phyloP scores from a whole-genome alignment of 1,139 yeast genomes.

The Candida tropicalis region DNA sequence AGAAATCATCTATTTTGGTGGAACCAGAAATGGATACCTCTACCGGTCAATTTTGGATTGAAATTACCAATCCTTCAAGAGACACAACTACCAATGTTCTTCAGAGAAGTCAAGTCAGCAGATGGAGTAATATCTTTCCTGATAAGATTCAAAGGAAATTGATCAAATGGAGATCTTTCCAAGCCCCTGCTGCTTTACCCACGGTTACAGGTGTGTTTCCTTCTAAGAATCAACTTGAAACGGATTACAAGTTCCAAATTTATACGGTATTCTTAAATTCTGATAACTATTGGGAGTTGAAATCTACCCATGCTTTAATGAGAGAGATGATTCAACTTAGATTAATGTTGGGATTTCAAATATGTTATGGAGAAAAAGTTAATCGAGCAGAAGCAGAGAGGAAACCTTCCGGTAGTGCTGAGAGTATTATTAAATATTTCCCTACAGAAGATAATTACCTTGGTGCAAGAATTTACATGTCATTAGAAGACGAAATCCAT shows the following conservation, averaged over 20 bases:
- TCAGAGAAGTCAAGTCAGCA: conserved; percentile 41
- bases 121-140: conserved; percentile 93
- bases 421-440: conserved; percentile 44
- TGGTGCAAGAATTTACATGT: conserved; percentile 70
- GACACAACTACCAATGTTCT: conserved; percentile 50
- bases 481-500: conserved; percentile 83
- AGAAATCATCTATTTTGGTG: conserved; percentile 10
- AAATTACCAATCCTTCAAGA: conserved; percentile 69
- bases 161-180: conserved; percentile 90
- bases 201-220: conserved; percentile 80
- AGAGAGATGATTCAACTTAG: conserved; percentile 88
- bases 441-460: conserved; percentile 39
- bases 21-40: conserved; percentile 15
- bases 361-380: conserved; percentile 73
- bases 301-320: conserved; percentile 64
- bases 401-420: conserved; percentile 58
- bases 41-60: conserved; percentile 58
- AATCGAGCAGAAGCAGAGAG: conserved; percentile 64
- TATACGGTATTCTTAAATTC: conserved; percentile 65
- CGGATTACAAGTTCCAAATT: conserved; percentile 61
- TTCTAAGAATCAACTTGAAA: conserved; percentile 60
- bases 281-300: conserved; percentile 53
- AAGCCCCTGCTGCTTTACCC: conserved; percentile 93
- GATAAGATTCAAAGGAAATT: conserved; percentile 61
- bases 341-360: conserved; percentile 85